Evolutionary conservation across 1,139 yeast genomes (phyloP), one percentile per base, ranked within the genome.

Genomic region (Suhomyces taliae): DNA sequence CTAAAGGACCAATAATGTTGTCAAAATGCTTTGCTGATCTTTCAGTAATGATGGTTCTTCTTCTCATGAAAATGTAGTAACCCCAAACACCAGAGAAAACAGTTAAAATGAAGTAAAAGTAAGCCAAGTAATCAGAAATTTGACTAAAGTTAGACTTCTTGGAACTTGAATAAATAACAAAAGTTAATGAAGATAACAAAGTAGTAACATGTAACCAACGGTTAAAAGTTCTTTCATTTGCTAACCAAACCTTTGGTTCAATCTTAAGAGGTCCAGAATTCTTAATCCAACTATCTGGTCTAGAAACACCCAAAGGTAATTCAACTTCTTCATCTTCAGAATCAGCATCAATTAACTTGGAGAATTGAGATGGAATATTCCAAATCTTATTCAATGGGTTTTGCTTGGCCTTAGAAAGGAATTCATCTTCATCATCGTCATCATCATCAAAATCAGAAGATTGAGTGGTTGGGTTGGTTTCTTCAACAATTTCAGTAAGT

Each of bases 181-280:
- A 90, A 0, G 98, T 90, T 59, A 93, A 72, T 0, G 93, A 85
- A n/a, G 96, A 83, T 54, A 93, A 75, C 61, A 93, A 72, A 0
- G 95, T 83, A n/a, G 96, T 87, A 8, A 91, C 93, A 59, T 87
- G 93, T 54, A 93, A 76, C 99, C 99, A 93, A 67, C 95, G 82
- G 74, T 89, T 87, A 70, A 91, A 91, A 2, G 99, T 93, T 68
- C 99, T 87, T 71, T 93, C 99, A 63, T 93, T 93, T 33, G 99
- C 99, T 53, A 93, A 76, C 98, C 99, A 93, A 35, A 93, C 99
- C 66, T 93, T 93, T 33, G 98, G 95, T 72, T 93, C 99, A 47
- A 93, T 90, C 66, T 87, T 90, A 49, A 90, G 81, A 2, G 97
- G 95, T 7, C 97, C 97, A 34, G 93, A 84, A 64, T 90, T 90